A percentile compares a stretch with the other conserved stretches of the same genome.
Evolutionary conservation across 306 rosid genomes (phyloP).

Genomic region (Comarum palustre): DNA sequence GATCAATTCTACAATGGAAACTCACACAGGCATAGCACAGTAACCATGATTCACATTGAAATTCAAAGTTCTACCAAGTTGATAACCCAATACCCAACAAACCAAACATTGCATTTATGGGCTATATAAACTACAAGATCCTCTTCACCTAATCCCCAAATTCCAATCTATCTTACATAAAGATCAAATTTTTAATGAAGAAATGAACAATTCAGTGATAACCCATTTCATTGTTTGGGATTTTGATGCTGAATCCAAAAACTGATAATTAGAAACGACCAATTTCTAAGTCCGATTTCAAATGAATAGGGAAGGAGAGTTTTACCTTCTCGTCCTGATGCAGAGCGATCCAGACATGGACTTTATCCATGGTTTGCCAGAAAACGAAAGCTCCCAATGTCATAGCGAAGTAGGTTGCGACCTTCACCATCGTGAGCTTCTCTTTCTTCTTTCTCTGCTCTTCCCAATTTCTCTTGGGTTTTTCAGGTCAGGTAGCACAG

Average conservation of each 20-base stretch:
- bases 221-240: neutral
- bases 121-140: neutral
- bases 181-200: neutral
- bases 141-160: conserved; percentile 1
- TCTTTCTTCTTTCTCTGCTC: neutral
- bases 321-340: conserved; percentile 92
- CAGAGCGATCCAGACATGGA: conserved; percentile 98
- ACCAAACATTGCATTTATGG: conserved; percentile 2
- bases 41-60: no score
- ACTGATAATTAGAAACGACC: neutral
- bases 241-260: neutral
- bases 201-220: neutral
- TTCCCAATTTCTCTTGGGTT: neutral
- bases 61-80: neutral
- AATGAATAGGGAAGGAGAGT: neutral
- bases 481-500: neutral
- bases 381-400: conserved; percentile 83
- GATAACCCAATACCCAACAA: neutral
- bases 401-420: conserved; percentile 80
- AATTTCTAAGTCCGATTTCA: neutral
- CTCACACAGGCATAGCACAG: no score
- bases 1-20: no score
- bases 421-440: conserved; percentile 66
- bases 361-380: conserved; percentile 89
- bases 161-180: neutral